These are phyloP conservation scores for Diplodia corticola DNA, from an alignment of 2,329 filamentous ascomycete genomes.

Conservation along the genomic window DNA sequence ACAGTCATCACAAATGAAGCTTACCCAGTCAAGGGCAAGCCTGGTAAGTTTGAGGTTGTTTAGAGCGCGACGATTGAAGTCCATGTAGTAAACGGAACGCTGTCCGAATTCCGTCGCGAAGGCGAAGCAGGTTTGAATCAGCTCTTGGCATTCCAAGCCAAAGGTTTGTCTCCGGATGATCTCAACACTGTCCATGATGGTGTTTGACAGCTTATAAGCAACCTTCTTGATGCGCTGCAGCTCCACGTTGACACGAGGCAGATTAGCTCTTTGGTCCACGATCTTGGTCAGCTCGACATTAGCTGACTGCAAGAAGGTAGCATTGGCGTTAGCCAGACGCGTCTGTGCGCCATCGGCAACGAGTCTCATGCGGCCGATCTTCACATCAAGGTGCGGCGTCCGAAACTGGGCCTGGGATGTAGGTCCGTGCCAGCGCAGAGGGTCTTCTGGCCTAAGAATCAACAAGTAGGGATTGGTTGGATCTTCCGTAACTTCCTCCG, in stretches of 20 bases:
- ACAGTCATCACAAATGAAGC: constrained; percentile 97
- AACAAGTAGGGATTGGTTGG: constrained; percentile 79
- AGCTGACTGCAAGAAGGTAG: constrained; percentile 73
- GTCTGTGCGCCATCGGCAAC: constrained; percentile 84
- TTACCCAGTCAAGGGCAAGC: constrained; percentile 92
- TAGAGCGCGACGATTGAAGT: constrained; percentile 92
- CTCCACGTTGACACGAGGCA: constrained; percentile 87
- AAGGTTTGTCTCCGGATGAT: constrained; percentile 83
- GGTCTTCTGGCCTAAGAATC: constrained; percentile 77
- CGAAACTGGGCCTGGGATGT: constrained; percentile 70
- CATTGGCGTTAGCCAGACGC: constrained; percentile 75
- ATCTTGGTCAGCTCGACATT: constrained; percentile 84
- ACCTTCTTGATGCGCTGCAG: constrained; percentile 94
- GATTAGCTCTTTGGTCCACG: constrained; percentile 88
- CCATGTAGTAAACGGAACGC: constrained; percentile 91
- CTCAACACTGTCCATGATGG: constrained; percentile 98
- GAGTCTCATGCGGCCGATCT: constrained; percentile 80
- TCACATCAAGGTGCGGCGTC: constrained; percentile 80
- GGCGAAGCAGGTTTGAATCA: constrained; percentile 96
- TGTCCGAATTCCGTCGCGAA: constrained; percentile 99
- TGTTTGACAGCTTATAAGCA: constrained; percentile 93
- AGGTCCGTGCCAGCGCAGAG: constrained; percentile 78
- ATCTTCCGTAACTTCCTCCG: constrained; percentile 69
- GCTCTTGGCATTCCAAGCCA: constrained; percentile 84
- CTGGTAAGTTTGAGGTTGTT: constrained; percentile 95